These are phyloP conservation scores for Spergularia marina DNA, from an alignment of 148 eudicot species.

Conservation along the genomic window DNA sequence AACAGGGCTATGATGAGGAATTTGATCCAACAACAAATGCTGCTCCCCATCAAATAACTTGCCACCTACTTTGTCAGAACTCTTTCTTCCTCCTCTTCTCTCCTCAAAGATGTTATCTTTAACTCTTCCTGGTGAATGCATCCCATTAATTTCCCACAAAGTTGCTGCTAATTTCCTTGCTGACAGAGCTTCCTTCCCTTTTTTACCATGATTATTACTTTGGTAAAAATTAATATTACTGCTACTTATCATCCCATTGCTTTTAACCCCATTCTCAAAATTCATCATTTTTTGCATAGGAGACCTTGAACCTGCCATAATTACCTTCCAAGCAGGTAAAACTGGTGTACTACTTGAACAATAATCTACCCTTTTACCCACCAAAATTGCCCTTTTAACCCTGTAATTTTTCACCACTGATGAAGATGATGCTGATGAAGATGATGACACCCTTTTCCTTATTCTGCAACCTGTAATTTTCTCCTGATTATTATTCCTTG, in stretches of 20 bases:
- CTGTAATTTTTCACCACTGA: conserved; percentile 45
- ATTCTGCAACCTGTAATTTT: conserved; percentile 41
- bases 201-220: conserved; percentile 23
- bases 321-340: conserved; percentile 65
- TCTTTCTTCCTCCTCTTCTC: conserved; percentile 25
- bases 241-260: neutral
- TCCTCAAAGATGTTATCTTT: conserved; percentile 27
- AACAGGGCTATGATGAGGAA: conserved; percentile 35
- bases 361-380: conserved; percentile 47
- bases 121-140: conserved; percentile 36
- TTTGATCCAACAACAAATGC: conserved; percentile 34
- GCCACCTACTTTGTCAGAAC: conserved; percentile 5
- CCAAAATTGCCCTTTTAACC: conserved; percentile 59
- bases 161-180: conserved; percentile 76
- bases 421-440: conserved; percentile 65
- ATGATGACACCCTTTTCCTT: conserved; percentile 58
- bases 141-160: conserved; percentile 72
- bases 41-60: conserved; percentile 21
- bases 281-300: conserved; percentile 31
- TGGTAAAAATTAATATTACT: neutral
- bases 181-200: conserved; percentile 53
- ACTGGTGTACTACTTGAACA: conserved; percentile 33
- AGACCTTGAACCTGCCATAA: conserved; percentile 40
- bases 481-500: conserved; percentile 30
- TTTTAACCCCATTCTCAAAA: conserved; percentile 31